Percentiles rank a stretch among this genome's conserved stretches.
Evolutionary conservation across 768 basidiomycete genomes (phyloP).

Genomic region (Podaxis sp.): DNA sequence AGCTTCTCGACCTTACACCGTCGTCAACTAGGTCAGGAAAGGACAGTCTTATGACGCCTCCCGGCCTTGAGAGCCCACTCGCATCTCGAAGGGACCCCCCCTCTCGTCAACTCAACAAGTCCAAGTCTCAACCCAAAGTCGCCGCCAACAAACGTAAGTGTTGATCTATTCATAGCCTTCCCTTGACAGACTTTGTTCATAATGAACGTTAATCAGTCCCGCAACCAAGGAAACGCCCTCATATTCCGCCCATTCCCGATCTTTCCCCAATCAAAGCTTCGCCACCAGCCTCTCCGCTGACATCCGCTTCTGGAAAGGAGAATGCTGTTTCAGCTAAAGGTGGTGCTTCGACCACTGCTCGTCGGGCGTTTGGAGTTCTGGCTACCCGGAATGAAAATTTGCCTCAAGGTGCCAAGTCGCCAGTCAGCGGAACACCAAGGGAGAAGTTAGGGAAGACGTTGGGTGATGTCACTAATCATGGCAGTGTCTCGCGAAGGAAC

Average conservation of each 20-base stretch:
- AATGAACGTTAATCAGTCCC: constrained; percentile 18
- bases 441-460: constrained; percentile 13
- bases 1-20: constrained; percentile 34
- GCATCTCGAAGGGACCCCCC: constrained; percentile 17
- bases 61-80: constrained; percentile 28
- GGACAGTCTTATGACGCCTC: constrained; percentile 30
- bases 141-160: constrained; percentile 35
- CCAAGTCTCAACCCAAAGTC: constrained; percentile 46
- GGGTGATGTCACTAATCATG: constrained; percentile 10
- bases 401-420: constrained; percentile 17
- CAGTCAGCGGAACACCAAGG: constrained; percentile 16
- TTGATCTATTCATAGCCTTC: background rate
- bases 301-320: constrained; percentile 35
- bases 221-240: constrained; percentile 37
- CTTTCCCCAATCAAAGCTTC: constrained; percentile 56
- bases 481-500: constrained; percentile 12
- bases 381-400: constrained; percentile 11
- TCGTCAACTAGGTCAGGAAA: constrained; percentile 30
- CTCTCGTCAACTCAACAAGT: constrained; percentile 28
- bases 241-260: constrained; percentile 31
- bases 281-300: constrained; percentile 39
- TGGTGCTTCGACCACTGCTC: background rate
- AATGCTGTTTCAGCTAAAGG: constrained; percentile 34
- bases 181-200: background rate
- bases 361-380: constrained; percentile 17